phyloP scores from a whole-genome alignment of 345 rosid genomes.

The Eucalyptus sp. region DNA sequence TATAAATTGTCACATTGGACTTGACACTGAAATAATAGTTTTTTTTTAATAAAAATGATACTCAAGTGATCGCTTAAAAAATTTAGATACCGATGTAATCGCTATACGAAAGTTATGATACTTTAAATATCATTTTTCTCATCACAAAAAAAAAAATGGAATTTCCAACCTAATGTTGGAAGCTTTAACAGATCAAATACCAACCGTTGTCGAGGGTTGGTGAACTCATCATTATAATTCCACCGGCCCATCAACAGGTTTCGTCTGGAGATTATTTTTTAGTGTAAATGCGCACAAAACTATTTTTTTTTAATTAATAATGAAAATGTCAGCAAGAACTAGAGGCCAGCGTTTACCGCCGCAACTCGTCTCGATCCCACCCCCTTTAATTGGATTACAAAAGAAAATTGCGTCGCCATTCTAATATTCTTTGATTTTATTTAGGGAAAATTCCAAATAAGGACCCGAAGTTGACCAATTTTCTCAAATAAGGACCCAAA shows the following conservation, averaged over 20 bases:
- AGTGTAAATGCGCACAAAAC: background rate
- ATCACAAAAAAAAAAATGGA: background rate
- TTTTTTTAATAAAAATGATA: background rate
- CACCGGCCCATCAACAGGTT: background rate
- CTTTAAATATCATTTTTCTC: fast-evolving
- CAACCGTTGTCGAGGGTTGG: background rate
- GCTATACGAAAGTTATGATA: fast-evolving
- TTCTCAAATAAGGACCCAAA: too few species aligned
- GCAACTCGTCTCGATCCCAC: background rate
- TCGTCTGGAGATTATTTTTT: background rate
- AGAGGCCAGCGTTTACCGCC: background rate
- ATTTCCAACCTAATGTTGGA: background rate
- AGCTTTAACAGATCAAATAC: background rate
- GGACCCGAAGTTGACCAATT: too few species aligned
- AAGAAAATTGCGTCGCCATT: background rate
- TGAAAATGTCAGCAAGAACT: background rate
- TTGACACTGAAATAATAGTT: background rate
- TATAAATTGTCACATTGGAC: fast-evolving
- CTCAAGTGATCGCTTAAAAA: background rate
- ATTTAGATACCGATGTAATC: background rate
- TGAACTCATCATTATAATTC: background rate
- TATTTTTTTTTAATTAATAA: background rate
- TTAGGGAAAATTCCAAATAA: too few species aligned
- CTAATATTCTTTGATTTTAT: background rate
- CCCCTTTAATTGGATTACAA: background rate